Percentiles rank a stretch among this genome's conserved stretches.
Conservation (phyloP, 108 stramenopile species). For the Conticribra guillardii region DNA sequence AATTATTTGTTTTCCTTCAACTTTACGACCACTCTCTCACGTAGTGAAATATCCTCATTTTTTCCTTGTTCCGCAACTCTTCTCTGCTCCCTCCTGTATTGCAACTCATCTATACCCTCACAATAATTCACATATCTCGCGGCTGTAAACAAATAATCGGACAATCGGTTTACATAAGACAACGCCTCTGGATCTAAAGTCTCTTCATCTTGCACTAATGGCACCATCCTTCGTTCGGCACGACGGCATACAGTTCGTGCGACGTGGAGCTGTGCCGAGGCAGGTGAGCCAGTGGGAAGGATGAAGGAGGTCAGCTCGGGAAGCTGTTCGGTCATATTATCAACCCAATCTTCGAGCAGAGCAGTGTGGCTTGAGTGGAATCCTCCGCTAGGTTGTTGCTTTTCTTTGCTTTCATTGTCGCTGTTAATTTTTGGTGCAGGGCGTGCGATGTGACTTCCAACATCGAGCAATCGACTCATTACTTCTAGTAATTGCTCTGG, state of each 20-base stretch:
- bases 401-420: background rate
- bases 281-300: conserved; percentile 71
- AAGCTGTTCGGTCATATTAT: conserved; percentile 76
- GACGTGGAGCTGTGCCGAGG: conserved; percentile 75
- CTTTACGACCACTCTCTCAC: conserved; percentile 35
- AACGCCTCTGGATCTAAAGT: conserved; percentile 73
- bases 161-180: conserved; percentile 82
- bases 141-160: conserved; percentile 86
- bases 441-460: conserved; percentile 83
- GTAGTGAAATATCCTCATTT: background rate
- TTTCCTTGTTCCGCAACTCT: background rate
- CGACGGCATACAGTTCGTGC: conserved; percentile 86
- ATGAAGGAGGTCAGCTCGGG: conserved; percentile 85
- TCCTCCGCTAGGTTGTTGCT: conserved; percentile 30
- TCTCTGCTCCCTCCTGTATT: conserved; percentile 54
- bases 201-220: conserved; percentile 46
- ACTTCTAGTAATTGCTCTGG: conserved; percentile 69
- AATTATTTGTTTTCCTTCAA: conserved; percentile 25
- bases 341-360: conserved; percentile 82
- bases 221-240: conserved; percentile 76
- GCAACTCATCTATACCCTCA: conserved; percentile 65
- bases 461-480: conserved; percentile 86
- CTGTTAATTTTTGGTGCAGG: conserved; percentile 33
- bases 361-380: conserved; percentile 62
- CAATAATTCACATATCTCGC: conserved; percentile 78